phyloP scores from a whole-genome alignment of 2,329 filamentous ascomycete genomes.

The Pezicula carpinea region DNA sequence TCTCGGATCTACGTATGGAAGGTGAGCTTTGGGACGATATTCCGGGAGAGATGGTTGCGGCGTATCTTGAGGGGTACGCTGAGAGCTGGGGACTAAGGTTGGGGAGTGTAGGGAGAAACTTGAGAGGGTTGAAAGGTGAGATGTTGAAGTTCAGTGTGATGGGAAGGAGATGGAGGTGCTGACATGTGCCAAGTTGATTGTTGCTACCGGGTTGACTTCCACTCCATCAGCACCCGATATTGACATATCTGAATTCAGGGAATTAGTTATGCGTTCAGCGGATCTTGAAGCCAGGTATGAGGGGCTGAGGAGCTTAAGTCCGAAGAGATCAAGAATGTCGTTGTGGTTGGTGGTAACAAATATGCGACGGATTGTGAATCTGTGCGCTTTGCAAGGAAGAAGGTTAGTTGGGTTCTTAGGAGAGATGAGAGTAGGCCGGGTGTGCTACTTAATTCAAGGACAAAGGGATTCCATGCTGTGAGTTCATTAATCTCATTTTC shows the following conservation, averaged over 20 bases:
- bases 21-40: constrained; percentile 3
- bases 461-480: constrained; percentile 4
- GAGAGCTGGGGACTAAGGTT: constrained; percentile 33
- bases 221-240: constrained; percentile 10
- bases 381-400: constrained; percentile 11
- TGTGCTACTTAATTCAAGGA: constrained; percentile 6
- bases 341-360: constrained; percentile 15
- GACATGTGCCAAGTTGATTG: constrained; percentile 8
- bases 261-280: constrained; percentile 8
- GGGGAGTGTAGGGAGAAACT: constrained; percentile 1
- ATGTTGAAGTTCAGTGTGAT: constrained; percentile 2
- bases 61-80: constrained; percentile 14
- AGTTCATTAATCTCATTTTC: not conserved
- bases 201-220: constrained; percentile 10
- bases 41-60: not conserved
- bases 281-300: constrained; percentile 5
- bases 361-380: constrained; percentile 8
- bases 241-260: constrained; percentile 5
- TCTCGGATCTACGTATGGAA: constrained; percentile 57
- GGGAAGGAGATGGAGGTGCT: not conserved
- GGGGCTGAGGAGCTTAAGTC: not conserved
- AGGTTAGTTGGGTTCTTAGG: constrained; percentile 15
- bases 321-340: constrained; percentile 7
- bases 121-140: constrained; percentile 1
- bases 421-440: constrained; percentile 10